Conservation (phyloP, 805 yeast genomes). For the Pachysolen tannophilus region DNA sequence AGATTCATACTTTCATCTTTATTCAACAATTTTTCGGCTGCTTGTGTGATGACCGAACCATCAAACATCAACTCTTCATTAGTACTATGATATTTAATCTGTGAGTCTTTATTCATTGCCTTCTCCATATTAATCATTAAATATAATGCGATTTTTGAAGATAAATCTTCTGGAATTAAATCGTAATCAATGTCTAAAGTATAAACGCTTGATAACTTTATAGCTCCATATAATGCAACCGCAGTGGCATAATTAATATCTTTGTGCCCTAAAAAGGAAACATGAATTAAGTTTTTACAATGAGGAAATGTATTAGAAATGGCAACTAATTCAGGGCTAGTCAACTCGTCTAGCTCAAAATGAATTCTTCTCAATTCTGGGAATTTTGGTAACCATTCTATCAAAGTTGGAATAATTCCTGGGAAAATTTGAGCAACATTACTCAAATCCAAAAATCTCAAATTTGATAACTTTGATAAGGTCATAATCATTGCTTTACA, state of each 20-base stretch:
- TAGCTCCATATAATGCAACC: conserved; percentile 41
- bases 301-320: conserved; percentile 40
- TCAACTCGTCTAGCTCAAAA: conserved; percentile 44
- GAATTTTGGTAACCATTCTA: conserved; percentile 36
- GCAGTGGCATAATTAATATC: conserved; percentile 34
- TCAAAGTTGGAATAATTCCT: conserved; percentile 34
- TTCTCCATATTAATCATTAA: conserved; percentile 50
- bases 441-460: conserved; percentile 45
- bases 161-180: conserved; percentile 39
- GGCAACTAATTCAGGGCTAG: conserved; percentile 38
- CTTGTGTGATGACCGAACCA: conserved; percentile 65
- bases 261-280: conserved; percentile 45
- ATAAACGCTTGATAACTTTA: conserved; percentile 39
- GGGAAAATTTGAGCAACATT: conserved; percentile 47
- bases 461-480: conserved; percentile 28
- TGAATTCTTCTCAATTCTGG: conserved; percentile 41
- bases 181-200: conserved; percentile 49
- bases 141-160: conserved; percentile 47
- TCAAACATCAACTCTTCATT: conserved; percentile 64
- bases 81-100: conserved; percentile 14
- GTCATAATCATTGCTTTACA: conserved; percentile 30
- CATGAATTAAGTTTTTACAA: conserved; percentile 41
- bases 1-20: conserved; percentile 19
- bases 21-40: conserved; percentile 57
- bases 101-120: conserved; percentile 25